phyloP scores from a whole-genome alignment of 768 basidiomycete species.

The Pleurotus eryngii region DNA sequence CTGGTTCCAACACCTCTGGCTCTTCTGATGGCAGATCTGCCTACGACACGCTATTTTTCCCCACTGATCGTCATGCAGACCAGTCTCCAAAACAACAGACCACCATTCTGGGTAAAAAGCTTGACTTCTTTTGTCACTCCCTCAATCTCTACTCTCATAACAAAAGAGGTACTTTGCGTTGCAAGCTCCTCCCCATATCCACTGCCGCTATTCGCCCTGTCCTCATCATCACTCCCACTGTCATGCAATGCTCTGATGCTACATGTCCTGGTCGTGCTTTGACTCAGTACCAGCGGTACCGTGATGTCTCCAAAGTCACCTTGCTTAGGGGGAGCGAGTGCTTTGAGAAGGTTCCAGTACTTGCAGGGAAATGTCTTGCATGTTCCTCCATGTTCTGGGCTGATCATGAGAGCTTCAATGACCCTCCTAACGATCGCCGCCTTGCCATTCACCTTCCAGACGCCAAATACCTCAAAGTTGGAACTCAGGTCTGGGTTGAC shows the following conservation, averaged over 20 bases:
- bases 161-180: no score
- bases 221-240: neutral
- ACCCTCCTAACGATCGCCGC: neutral
- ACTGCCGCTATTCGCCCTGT: neutral
- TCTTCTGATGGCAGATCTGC: neutral
- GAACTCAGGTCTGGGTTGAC: slow-evolving; percentile 13
- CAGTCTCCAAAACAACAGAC: no score
- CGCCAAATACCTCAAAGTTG: slow-evolving; percentile 14
- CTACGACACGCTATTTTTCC: neutral
- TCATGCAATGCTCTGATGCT: slow-evolving; percentile 1
- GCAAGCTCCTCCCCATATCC: neutral
- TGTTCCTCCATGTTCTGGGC: slow-evolving; percentile 15
- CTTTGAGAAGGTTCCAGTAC: slow-evolving; percentile 9
- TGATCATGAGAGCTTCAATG: slow-evolving; percentile 14
- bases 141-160: no score
- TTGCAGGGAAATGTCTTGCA: slow-evolving; percentile 12
- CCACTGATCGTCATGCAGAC: no score
- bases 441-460: slow-evolving; percentile 7
- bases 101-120: no score
- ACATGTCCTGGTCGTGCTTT: slow-evolving; percentile 1
- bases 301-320: slow-evolving; percentile 13
- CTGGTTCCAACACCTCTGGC: neutral
- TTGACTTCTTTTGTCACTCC: no score
- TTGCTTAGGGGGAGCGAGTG: slow-evolving; percentile 11
- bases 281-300: neutral